Evolutionary conservation across 805 yeast species (phyloP).

Genomic region (Cyberlindnera saturnus): DNA sequence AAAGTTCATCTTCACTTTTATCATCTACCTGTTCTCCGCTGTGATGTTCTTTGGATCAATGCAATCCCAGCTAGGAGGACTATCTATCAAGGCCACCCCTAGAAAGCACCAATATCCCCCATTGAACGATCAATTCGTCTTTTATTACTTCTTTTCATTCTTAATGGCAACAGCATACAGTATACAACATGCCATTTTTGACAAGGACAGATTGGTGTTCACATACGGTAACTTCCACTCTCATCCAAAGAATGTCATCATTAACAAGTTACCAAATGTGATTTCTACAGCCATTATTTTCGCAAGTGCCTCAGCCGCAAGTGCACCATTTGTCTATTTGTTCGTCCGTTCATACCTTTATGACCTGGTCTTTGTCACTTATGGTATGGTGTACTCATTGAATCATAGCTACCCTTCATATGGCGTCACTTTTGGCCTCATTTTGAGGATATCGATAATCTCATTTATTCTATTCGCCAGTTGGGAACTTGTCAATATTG

Average conservation of each 20-base stretch:
- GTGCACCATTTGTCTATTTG: slow-evolving; percentile 35
- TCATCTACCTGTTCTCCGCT: slow-evolving; percentile 19
- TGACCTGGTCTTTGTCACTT: slow-evolving; percentile 27
- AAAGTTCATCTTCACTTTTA: slow-evolving; percentile 20
- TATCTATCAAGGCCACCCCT: slow-evolving; percentile 25
- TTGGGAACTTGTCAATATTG: slow-evolving; percentile 53
- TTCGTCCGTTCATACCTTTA: slow-evolving; percentile 39
- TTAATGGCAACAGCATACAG: slow-evolving; percentile 41
- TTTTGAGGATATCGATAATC: slow-evolving; percentile 26
- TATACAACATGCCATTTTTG: slow-evolving; percentile 44
- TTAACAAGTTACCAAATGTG: slow-evolving; percentile 24
- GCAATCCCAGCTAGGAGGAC: slow-evolving; percentile 16
- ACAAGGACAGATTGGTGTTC: slow-evolving; percentile 49
- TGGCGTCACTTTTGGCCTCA: slow-evolving; percentile 27
- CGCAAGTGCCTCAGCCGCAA: slow-evolving; percentile 23
- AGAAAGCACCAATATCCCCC: slow-evolving; percentile 36
- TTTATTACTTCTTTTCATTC: slow-evolving; percentile 40
- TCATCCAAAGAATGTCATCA: slow-evolving; percentile 30
- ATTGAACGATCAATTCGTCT: slow-evolving; percentile 39
- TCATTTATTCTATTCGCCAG: slow-evolving; percentile 31
- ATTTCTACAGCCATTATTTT: slow-evolving; percentile 34
- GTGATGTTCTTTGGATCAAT: slow-evolving; percentile 20
- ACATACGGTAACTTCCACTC: slow-evolving; percentile 31
- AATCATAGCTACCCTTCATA: slow-evolving; percentile 36
- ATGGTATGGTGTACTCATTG: slow-evolving; percentile 29